A percentile compares a stretch with the other conserved stretches of the same genome.
Conservation (phyloP, 108 stramenopile genomes). For the Nannochloropsis salina region DNA sequence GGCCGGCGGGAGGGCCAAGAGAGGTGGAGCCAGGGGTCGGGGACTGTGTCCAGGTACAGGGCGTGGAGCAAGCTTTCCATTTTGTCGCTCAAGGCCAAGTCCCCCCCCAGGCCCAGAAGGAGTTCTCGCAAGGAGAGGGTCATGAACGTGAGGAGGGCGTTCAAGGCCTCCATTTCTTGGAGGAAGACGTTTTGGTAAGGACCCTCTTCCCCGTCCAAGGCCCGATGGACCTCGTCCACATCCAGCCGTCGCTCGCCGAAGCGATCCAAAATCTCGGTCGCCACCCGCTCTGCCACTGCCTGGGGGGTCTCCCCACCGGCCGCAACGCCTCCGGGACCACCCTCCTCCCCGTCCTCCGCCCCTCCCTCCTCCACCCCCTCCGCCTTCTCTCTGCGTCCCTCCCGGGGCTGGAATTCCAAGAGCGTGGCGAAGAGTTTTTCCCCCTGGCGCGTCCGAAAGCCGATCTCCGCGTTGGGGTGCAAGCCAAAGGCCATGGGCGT, state of each 20-base stretch:
- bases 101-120: conserved; percentile 75
- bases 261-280: conserved; percentile 65
- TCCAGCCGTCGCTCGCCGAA: conserved; percentile 78
- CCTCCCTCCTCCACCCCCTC: not conserved
- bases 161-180: conserved; percentile 87
- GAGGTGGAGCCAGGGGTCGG: conserved; percentile 66
- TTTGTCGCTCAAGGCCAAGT: conserved; percentile 77
- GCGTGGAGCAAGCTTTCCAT: conserved; percentile 72
- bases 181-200: conserved; percentile 84
- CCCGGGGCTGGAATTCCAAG: conserved; percentile 49
- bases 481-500: conserved; percentile 85
- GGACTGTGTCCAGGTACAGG: conserved; percentile 69
- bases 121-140: conserved; percentile 74
- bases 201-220: conserved; percentile 63
- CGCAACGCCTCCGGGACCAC: conserved; percentile 31
- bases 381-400: conserved; percentile 24
- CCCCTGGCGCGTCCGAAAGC: conserved; percentile 76
- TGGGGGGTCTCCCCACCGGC: conserved; percentile 53
- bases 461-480: conserved; percentile 88
- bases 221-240: conserved; percentile 62
- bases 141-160: conserved; percentile 67
- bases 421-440: conserved; percentile 61
- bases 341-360: conserved; percentile 34
- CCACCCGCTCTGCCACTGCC: conserved; percentile 58
- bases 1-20: conserved; percentile 70